A percentile compares a stretch with the other conserved stretches of the same genome.
These are phyloP conservation scores for Candida gigantensis DNA, from an alignment of 1,139 yeast genomes.

Conservation along the genomic window DNA sequence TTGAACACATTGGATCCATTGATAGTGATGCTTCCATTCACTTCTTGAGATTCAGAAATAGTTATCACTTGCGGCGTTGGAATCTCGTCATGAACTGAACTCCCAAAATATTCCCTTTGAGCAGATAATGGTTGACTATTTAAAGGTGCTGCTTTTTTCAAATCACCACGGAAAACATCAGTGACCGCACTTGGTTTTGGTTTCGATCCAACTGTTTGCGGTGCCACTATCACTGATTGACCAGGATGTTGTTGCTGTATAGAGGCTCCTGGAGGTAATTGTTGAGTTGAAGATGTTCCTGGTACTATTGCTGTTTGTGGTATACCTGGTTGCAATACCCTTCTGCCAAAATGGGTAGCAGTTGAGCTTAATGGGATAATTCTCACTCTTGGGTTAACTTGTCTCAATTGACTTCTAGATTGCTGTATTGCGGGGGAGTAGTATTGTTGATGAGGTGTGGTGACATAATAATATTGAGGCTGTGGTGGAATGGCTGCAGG, in stretches of 20 bases:
- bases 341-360: conserved; percentile 11
- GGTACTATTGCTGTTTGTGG: not conserved
- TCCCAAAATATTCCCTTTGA: conserved; percentile 45
- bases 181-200: conserved; percentile 26
- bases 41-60: conserved; percentile 21
- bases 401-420: conserved; percentile 6
- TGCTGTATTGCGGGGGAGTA: conserved; percentile 8
- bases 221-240: conserved; percentile 5
- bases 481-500: conserved; percentile 3
- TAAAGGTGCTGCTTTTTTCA: conserved; percentile 50
- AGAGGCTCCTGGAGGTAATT: conserved; percentile 4
- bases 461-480: conserved; percentile 9
- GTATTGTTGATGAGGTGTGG: conserved; percentile 9
- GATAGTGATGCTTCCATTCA: conserved; percentile 44
- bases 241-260: conserved; percentile 6
- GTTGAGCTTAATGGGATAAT: conserved; percentile 13
- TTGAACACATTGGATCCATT: conserved; percentile 47
- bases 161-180: conserved; percentile 53
- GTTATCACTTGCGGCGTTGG: conserved; percentile 5
- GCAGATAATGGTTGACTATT: conserved; percentile 58
- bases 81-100: conserved; percentile 25
- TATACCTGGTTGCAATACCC: conserved; percentile 3
- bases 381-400: conserved; percentile 10
- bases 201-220: not conserved
- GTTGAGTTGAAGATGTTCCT: too few species aligned